Base-by-base conservation (phyloP, 148 eudicot species). In the Rhododendron vialii region DNA sequence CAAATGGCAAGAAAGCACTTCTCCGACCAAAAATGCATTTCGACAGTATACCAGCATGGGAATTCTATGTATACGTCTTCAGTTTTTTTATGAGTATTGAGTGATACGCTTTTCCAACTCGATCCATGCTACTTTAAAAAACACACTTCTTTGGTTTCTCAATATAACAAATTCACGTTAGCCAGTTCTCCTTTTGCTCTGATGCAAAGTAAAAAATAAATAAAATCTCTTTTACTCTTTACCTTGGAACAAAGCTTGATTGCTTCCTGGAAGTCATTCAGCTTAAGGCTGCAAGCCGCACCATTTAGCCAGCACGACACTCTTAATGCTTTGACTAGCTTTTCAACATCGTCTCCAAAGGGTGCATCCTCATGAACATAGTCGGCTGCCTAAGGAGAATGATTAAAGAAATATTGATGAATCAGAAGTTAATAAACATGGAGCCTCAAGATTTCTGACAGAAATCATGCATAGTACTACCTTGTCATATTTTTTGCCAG, bases 291-390 rank as follows among this genome's bases (percentile, higher is more conserved):
- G 83, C 94, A 91, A 35, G 96, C 95, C 67, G 96, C 95, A 80
- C 88, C 89, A 85, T 94, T 94, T 84, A 92, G 89, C 95, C 95
- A 93, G 90, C 94, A 93, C 24, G 92, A 90, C n/a, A 93, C 89
- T 85, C 93, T 90, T 87, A 94, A 88, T 20, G 93, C 86, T 75
- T 94, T 92, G 43, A 88, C 88, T 41, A 88, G 87, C 82, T 92
- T 93, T 69, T 88, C 86, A 77, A 88, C 92, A 81, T 90, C 88
- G 74, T 90, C 92, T 12, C 84, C 88, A 85, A 89, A 90, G n/a
- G 88, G 15, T 53, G 51, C 92, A 82, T 93, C 96, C 86, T 93
- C 91, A 82, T 88, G 51, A 82, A 92, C 87, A 89, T 90, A 94
- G 75, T 91, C 93, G 10, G 87, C 88, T 82, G 93, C 96, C 96